Conservation (phyloP, 2,329 filamentous ascomycete species). For the Fusarium stilboides region DNA sequence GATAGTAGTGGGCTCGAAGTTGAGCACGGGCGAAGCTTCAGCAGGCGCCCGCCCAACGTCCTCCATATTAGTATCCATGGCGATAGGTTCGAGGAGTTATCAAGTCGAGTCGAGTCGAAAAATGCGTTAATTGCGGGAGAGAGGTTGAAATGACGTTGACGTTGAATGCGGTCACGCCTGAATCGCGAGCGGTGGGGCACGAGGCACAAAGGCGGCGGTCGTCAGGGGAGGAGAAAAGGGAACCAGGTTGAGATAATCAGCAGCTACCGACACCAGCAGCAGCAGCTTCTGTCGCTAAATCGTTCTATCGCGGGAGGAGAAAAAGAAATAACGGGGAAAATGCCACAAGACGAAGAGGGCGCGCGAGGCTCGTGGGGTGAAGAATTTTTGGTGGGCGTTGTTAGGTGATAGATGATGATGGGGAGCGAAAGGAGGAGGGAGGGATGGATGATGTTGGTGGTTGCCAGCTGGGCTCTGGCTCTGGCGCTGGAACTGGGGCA, state of each 20-base stretch:
- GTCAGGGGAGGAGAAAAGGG: slow-evolving; percentile 43
- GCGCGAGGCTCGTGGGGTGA: slow-evolving; percentile 33
- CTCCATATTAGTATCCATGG: slow-evolving; percentile 99
- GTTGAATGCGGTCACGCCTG: slow-evolving; percentile 53
- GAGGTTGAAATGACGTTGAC: slow-evolving; percentile 49
- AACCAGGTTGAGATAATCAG: slow-evolving; percentile 33
- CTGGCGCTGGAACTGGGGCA: background rate
- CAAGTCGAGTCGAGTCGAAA: slow-evolving; percentile 22
- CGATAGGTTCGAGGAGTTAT: slow-evolving; percentile 34
- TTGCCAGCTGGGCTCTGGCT: slow-evolving; percentile 26
- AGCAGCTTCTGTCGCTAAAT: slow-evolving; percentile 35
- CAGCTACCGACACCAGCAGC: slow-evolving; percentile 44
- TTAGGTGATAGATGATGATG: slow-evolving; percentile 46
- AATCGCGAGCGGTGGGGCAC: slow-evolving; percentile 52
- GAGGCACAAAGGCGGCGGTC: slow-evolving; percentile 50
- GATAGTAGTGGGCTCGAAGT: slow-evolving; percentile 87
- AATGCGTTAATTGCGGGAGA: slow-evolving; percentile 36
- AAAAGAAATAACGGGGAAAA: slow-evolving; percentile 3
- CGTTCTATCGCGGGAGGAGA: slow-evolving; percentile 32
- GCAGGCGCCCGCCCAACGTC: slow-evolving; percentile 91
- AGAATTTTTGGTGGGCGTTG: slow-evolving; percentile 44
- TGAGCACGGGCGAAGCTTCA: slow-evolving; percentile 77
- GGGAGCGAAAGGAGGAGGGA: slow-evolving; percentile 41
- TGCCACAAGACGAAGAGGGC: slow-evolving; percentile 7
- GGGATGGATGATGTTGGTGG: slow-evolving; percentile 39